A percentile compares a stretch with the other conserved stretches of the same genome.
phyloP scores from a whole-genome alignment of 352 stramenopile species.

The Aphanomyces euteiches region DNA sequence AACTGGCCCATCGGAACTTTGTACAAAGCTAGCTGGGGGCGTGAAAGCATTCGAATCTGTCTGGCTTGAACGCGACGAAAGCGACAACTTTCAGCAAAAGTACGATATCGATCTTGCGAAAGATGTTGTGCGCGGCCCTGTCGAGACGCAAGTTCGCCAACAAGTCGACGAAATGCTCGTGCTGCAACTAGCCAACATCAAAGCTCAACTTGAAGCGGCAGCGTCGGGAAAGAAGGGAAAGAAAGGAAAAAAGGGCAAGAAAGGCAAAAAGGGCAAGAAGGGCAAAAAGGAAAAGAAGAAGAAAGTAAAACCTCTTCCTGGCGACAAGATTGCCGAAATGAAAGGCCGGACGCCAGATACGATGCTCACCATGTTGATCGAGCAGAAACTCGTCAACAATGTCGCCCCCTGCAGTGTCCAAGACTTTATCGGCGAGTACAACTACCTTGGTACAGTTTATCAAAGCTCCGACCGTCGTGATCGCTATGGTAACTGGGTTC shows the following conservation, averaged over 20 bases:
- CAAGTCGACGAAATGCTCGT: constrained; percentile 93
- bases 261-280: constrained; percentile 49
- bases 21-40: constrained; percentile 54
- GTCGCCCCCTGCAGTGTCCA: constrained; percentile 44
- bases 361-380: constrained; percentile 87
- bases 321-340: constrained; percentile 88
- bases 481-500: constrained; percentile 81
- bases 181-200: constrained; percentile 93
- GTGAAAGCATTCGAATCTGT: constrained; percentile 76
- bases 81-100: constrained; percentile 91
- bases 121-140: constrained; percentile 79
- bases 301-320: constrained; percentile 79
- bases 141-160: constrained; percentile 82
- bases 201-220: constrained; percentile 77
- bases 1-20: constrained; percentile 84
- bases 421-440: constrained; percentile 90
- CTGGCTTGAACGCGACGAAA: constrained; percentile 86
- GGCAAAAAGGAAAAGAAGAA: constrained; percentile 52
- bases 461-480: constrained; percentile 62
- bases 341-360: constrained; percentile 86
- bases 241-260: constrained; percentile 56
- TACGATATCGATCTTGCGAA: constrained; percentile 91
- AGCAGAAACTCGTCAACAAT: constrained; percentile 85
- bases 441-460: constrained; percentile 82
- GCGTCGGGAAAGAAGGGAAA: constrained; percentile 81